phyloP scores from a whole-genome alignment of 2,329 filamentous ascomycete species.

The Magnaporthiopsis rhizophila region DNA sequence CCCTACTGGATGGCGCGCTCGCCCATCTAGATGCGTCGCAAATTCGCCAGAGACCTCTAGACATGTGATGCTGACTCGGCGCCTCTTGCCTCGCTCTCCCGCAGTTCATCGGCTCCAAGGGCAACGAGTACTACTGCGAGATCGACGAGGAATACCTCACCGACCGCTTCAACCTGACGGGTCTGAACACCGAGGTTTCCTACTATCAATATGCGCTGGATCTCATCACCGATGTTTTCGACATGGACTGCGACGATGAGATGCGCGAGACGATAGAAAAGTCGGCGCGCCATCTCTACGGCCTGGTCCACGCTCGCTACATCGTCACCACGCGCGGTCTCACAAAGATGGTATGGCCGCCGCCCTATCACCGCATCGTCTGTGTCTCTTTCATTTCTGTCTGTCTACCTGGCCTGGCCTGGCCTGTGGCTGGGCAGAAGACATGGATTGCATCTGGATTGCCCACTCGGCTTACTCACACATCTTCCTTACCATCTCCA shows the following conservation, averaged over 20 bases:
- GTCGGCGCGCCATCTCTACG: slow-evolving; percentile 90
- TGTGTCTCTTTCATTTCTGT: too few relatives aligned
- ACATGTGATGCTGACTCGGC: not conserved
- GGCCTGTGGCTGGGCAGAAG: too few relatives aligned
- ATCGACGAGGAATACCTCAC: slow-evolving; percentile 99
- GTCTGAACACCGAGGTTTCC: slow-evolving; percentile 92
- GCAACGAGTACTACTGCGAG: slow-evolving; percentile 99
- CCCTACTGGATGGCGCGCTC: too few relatives aligned
- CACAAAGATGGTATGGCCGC: slow-evolving; percentile 76
- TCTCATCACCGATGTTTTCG: slow-evolving; percentile 95
- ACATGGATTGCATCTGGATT: not conserved
- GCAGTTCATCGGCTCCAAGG: slow-evolving; percentile 94
- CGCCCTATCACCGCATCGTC: not conserved
- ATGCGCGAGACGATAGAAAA: slow-evolving; percentile 98
- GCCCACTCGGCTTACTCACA: not conserved
- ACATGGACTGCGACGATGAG: slow-evolving; percentile 96
- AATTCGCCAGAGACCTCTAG: slow-evolving; percentile 7
- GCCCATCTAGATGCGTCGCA: not conserved
- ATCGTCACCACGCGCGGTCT: slow-evolving; percentile 92
- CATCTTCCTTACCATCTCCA: not conserved
- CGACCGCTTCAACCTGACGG: slow-evolving; percentile 95
- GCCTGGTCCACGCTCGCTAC: slow-evolving; percentile 90
- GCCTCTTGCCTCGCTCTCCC: not conserved
- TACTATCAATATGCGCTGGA: slow-evolving; percentile 99
- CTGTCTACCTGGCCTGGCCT: not conserved